Conservation (phyloP, 805 yeast species). For the Yarrowia sp. region DNA sequence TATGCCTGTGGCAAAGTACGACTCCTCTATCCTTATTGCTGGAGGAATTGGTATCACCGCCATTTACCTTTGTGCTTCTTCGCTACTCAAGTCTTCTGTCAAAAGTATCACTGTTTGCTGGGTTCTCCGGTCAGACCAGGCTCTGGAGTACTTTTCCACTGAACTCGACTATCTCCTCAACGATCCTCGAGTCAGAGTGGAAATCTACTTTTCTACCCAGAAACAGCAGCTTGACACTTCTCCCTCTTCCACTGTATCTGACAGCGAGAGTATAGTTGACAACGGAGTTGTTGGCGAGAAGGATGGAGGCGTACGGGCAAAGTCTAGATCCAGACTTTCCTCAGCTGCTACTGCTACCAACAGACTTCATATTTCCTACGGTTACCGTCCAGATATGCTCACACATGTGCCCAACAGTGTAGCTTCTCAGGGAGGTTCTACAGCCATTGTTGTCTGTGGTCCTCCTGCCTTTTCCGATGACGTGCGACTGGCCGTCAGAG, state of each 20-base stretch:
- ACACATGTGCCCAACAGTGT: neutral
- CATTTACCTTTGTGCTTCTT: conserved; percentile 45
- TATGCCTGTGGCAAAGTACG: conserved; percentile 48
- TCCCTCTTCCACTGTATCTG: neutral
- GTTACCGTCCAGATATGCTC: conserved; percentile 32
- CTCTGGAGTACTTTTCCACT: conserved; percentile 48
- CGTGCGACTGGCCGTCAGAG: conserved; percentile 47
- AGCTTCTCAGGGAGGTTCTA: neutral
- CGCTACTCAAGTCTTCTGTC: conserved; percentile 27
- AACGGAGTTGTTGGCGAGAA: neutral
- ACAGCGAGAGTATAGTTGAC: neutral
- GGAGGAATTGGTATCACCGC: conserved; percentile 69
- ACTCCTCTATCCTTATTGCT: conserved; percentile 50
- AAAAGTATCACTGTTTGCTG: conserved; percentile 40
- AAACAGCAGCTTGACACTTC: neutral
- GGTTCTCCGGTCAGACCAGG: conserved; percentile 54
- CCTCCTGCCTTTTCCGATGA: conserved; percentile 58
- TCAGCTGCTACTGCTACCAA: neutral
- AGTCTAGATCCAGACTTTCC: neutral
- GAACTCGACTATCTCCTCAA: conserved; percentile 39
- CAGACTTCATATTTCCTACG: conserved; percentile 36
- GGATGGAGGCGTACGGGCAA: neutral
- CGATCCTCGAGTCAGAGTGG: conserved; percentile 3
- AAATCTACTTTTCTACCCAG: conserved; percentile 8
- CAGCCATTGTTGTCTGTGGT: conserved; percentile 46